These are phyloP conservation scores for Dendrobium huoshanense DNA, from an alignment of 106 monocot genomes.

Conservation along the genomic window DNA sequence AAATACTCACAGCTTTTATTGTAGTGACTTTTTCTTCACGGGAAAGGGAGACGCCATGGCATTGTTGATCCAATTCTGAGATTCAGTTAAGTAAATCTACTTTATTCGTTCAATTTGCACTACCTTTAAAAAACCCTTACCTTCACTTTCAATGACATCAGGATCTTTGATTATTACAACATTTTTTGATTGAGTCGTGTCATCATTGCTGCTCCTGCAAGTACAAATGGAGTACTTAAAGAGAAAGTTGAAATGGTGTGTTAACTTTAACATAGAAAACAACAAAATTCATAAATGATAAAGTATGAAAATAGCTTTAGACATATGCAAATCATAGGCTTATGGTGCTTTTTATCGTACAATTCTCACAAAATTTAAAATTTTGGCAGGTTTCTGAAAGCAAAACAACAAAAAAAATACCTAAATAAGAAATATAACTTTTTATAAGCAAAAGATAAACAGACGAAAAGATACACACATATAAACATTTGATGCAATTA, in stretches of 20 bases:
- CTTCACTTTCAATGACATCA: slow-evolving; percentile 73
- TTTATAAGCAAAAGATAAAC: not conserved
- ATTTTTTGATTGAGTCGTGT: slow-evolving; percentile 34
- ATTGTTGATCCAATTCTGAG: slow-evolving; percentile 83
- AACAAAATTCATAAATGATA: not conserved
- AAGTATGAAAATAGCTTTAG: not conserved
- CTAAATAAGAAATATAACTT: not conserved
- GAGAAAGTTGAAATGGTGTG: not conserved
- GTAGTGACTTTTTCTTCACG: slow-evolving; percentile 95
- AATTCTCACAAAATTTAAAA: not conserved
- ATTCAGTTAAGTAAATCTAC: not conserved
- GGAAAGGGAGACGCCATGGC: slow-evolving; percentile 56
- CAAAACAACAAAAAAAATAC: not conserved
- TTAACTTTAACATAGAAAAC: not conserved
- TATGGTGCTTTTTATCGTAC: not conserved
- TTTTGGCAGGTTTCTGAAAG: not conserved
- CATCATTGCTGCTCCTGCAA: slow-evolving; percentile 60
- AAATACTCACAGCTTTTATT: slow-evolving; percentile 80
- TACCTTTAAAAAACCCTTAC: slow-evolving; percentile 13
- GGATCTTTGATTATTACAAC: slow-evolving; percentile 30
- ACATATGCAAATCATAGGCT: not conserved
- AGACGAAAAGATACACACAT: not conserved
- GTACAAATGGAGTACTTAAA: slow-evolving; percentile 2
- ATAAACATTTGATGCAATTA: not conserved
- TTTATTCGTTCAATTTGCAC: not conserved